Evolutionary conservation across 352 stramenopile genomes (phyloP), one percentile per base, ranked within the genome.

Genomic region (Pythium insidiosum): DNA sequence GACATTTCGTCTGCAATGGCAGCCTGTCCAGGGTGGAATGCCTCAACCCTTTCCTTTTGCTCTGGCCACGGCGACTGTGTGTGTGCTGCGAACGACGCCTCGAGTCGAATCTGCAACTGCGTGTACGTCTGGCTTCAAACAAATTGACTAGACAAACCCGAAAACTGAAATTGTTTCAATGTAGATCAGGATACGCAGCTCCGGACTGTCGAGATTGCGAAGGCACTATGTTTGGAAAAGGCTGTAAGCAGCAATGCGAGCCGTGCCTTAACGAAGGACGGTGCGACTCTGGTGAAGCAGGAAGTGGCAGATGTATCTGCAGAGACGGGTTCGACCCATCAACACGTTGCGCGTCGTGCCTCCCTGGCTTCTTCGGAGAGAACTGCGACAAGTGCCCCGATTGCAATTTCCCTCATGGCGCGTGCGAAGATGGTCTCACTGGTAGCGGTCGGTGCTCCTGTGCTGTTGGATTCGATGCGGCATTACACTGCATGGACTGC

Each of bases 371-470:
- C 49, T 95, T 68, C 42, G 83, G 83, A 18, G 46, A 68, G 9
- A 75, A 70, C 33, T 95, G 83, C 53, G 53, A 68, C 21, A 63
- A 65, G n/a, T 95, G 83, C 42, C 66, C 72, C 2, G 56, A 83
- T 44, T 95, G 83, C 54, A 91, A 95, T 40, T 88, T 88, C 35
- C 78, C 77, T 5, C 70, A 89, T 45, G 83, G 83, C 43, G 84
- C 84, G 36, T 95, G 83, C 46, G 78, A 93, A 31, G 83, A 92
- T 46, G 76, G 83, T 11, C 50, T 90, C 12, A 78, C 62, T 6
- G 83, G 83, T 13, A 87, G 76, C 18, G 83, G 83, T 12, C 66
- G 77, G 7, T 95, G 83, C 50, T 86, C 79, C n/a, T 95, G 83
- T 18, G 78, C 77, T 4, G 80, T 90, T 16, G 83, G 83, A 16